Conservation (phyloP, 2,329 filamentous ascomycete genomes). For the Ceratocystis diversiconidia region DNA sequence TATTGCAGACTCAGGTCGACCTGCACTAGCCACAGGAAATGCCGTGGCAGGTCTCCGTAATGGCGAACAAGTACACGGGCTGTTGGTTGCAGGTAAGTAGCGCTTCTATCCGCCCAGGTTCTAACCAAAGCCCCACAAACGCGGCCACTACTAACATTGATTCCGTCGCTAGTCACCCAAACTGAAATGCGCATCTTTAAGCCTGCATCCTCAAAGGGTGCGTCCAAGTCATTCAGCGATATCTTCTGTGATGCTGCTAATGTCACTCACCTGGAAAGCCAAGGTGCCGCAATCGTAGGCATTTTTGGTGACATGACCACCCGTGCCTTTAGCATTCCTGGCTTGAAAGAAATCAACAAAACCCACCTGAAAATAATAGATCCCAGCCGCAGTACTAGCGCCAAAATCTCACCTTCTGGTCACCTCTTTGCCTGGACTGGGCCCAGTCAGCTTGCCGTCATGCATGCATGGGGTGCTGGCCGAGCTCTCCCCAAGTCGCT, state of each 20-base stretch:
- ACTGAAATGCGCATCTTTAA: constrained; percentile 80
- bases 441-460: constrained; percentile 66
- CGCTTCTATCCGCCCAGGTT: too few relatives aligned
- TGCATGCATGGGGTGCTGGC: constrained; percentile 75
- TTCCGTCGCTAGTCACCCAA: constrained; percentile 35
- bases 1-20: constrained; percentile 59
- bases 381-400: constrained; percentile 51
- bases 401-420: constrained; percentile 61
- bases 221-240: constrained; percentile 77
- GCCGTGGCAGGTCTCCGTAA: constrained; percentile 63
- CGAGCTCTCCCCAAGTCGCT: constrained; percentile 44
- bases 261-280: constrained; percentile 57
- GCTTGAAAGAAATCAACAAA: constrained; percentile 66
- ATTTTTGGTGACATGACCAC: constrained; percentile 72
- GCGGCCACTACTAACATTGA: not conserved
- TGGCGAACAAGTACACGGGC: constrained; percentile 63
- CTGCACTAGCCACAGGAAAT: constrained; percentile 59
- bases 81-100: constrained; percentile 55
- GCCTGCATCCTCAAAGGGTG: constrained; percentile 74
- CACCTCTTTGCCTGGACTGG: constrained; percentile 80
- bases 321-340: constrained; percentile 75
- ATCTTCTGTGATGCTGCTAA: constrained; percentile 66
- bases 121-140: too few relatives aligned
- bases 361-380: constrained; percentile 58
- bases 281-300: constrained; percentile 62